Percentiles rank a stretch among this genome's conserved stretches.
Conservation (phyloP, 2,329 filamentous ascomycete species). For the Penicillium sp. region DNA sequence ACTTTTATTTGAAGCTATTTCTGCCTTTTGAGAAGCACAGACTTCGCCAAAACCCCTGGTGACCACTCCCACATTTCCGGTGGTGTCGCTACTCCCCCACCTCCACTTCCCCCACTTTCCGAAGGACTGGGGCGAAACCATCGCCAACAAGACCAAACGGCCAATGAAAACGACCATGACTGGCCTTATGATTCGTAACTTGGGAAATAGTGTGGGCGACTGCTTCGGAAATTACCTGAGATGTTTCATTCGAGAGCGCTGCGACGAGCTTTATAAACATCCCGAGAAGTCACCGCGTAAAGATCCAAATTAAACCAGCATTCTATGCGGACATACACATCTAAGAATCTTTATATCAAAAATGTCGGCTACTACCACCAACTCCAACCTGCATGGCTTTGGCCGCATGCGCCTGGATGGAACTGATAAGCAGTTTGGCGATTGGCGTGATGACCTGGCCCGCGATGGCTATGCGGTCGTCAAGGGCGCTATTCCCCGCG, state of each 20-base stretch:
- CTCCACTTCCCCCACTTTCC: conserved; percentile 18
- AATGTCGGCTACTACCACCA: conserved; percentile 23
- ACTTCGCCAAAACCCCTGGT: background rate
- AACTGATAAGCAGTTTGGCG: conserved; percentile 19
- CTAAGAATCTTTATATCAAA: background rate
- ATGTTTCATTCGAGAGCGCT: background rate
- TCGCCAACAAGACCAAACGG: background rate
- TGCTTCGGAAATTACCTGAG: background rate
- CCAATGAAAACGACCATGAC: background rate
- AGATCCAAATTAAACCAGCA: background rate
- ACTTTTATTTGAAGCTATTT: background rate
- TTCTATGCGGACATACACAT: background rate
- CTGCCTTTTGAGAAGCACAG: conserved; percentile 1
- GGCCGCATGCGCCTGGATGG: conserved; percentile 26
- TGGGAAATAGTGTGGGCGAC: background rate
- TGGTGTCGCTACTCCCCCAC: background rate
- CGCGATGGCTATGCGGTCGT: conserved; percentile 51
- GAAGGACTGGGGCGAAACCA: background rate
- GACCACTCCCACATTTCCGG: background rate
- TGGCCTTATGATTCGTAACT: background rate
- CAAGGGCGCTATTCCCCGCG: conserved; percentile 49
- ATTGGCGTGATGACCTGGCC: conserved; percentile 31
- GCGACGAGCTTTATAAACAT: background rate
- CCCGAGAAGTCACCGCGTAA: background rate
- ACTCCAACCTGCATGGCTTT: conserved; percentile 11